Base-by-base conservation (phyloP, 257 asterid species). In the Nicotiana sylvestris region DNA sequence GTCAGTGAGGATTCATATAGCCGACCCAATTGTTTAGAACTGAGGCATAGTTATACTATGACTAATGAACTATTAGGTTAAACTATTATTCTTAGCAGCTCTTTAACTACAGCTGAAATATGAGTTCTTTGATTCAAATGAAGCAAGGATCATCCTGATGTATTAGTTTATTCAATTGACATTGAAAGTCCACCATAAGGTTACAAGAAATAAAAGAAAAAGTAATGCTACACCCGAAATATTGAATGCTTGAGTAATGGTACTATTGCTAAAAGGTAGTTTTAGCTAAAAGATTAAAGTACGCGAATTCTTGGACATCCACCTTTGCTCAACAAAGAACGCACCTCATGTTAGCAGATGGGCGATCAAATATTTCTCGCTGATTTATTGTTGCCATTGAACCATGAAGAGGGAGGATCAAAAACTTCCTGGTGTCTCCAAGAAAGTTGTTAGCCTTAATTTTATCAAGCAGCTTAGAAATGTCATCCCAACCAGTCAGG, bases 401-500 rank as follows among this genome's bases (percentile, higher is more conserved):
- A 83, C 99, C 99, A 66, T 96, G 99, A 87, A 96, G 90, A 78
- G 99, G 98, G 89, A 94, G 91, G 84, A 96, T 82, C 84, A 94
- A 82, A 78, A 91, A 92, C 90, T 90, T 93, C 78, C 85, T 84
- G 35, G 92, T 66, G 88, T 92, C 89, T 61, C 98, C 92, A 78
- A 96, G 92, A 78, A 90, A 79, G 81, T 43, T 81, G 78, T 93
- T 91, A 33, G 83, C 94, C 88, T 87, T 94, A 87, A 94, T 85
- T 85, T 88, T 93, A 84, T 94, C 97, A 83, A 85, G 92, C 87
- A 96, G 89, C 91, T 94, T 94, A 66, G 99, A 92, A 76, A 96
- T 96, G 69, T 96, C 99, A 88, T 94, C 98, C 98, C 99, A 96
- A 76, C 99, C 99, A 76, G 98, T 87, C 57, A 96, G 94, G 91